phyloP scores from a whole-genome alignment of 768 basidiomycete genomes.

The Coprinopsis sp. region DNA sequence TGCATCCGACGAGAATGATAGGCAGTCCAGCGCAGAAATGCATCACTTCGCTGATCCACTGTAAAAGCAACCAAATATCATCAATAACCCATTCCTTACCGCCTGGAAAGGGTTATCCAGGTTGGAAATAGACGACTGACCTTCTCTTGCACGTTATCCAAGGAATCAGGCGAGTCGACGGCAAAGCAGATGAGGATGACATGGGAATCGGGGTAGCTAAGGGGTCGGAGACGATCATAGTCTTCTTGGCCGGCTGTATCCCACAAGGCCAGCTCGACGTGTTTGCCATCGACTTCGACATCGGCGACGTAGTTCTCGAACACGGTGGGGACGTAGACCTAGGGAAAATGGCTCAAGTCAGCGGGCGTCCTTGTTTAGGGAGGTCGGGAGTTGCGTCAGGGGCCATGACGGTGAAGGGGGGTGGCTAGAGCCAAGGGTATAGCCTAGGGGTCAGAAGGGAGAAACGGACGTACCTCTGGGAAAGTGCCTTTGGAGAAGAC shows the following conservation, averaged over 20 bases:
- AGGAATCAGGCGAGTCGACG: slow-evolving; percentile 94
- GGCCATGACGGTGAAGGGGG: slow-evolving; percentile 1
- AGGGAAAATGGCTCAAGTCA: no score
- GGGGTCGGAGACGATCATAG: slow-evolving; percentile 95
- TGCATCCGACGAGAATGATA: slow-evolving; percentile 96
- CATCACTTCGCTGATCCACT: slow-evolving; percentile 99
- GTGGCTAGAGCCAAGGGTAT: no score
- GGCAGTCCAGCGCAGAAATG: slow-evolving; percentile 95
- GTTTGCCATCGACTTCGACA: slow-evolving; percentile 97
- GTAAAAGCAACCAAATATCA: no score
- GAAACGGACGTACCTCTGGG: slow-evolving; percentile 66
- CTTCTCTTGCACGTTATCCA: slow-evolving; percentile 99
- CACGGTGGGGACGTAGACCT: slow-evolving; percentile 99
- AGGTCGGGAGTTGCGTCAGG: neutral
- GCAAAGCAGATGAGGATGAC: slow-evolving; percentile 99
- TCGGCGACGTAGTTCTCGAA: slow-evolving; percentile 99
- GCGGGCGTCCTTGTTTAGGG: slow-evolving; percentile 2
- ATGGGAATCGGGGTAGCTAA: slow-evolving; percentile 97
- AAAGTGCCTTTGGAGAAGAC: slow-evolving; percentile 96
- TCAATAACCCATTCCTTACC: no score
- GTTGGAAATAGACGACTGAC: slow-evolving; percentile 38
- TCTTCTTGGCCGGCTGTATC: slow-evolving; percentile 97
- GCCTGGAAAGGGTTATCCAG: neutral
- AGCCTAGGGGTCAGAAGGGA: neutral
- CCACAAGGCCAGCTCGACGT: slow-evolving; percentile 97